phyloP scores from a whole-genome alignment of 1,284 basidiomycete genomes.

The Sanghuangporus sanghuang region DNA sequence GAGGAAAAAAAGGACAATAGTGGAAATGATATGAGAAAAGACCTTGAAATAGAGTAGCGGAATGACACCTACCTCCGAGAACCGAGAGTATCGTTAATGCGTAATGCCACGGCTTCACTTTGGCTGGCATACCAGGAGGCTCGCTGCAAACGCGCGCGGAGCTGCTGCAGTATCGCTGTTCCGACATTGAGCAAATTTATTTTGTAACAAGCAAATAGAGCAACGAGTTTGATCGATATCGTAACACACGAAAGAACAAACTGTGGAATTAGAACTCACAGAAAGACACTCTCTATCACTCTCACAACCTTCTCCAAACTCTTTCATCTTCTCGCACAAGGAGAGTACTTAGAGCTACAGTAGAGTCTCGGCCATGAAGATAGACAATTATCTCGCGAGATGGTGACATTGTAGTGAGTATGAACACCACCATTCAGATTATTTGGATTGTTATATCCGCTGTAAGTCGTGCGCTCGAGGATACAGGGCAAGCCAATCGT shows the following conservation, averaged over 20 bases:
- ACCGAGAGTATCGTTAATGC: constrained; percentile 34
- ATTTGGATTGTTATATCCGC: constrained; percentile 32
- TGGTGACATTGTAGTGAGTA: constrained; percentile 42
- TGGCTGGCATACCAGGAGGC: constrained; percentile 31
- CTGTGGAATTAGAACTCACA: constrained; percentile 26
- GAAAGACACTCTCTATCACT: constrained; percentile 54
- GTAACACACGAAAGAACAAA: too few species aligned
- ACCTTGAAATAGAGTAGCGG: not conserved
- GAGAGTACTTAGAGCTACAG: constrained; percentile 45
- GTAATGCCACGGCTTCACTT: constrained; percentile 42
- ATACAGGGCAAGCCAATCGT: constrained; percentile 51
- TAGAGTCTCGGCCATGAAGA: constrained; percentile 42
- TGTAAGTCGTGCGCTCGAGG: constrained; percentile 58
- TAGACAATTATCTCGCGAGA: constrained; percentile 58
- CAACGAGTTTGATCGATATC: too few species aligned
- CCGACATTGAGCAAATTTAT: too few species aligned
- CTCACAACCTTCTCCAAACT: constrained; percentile 40
- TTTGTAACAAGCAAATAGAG: too few species aligned
- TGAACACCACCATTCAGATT: constrained; percentile 24
- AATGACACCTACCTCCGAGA: constrained; percentile 31
- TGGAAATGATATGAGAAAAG: not conserved
- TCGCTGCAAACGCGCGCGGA: constrained; percentile 26
- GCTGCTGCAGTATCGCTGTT: constrained; percentile 25
- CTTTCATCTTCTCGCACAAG: constrained; percentile 46
- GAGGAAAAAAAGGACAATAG: not conserved